Conservation (phyloP, 2,329 filamentous ascomycete species). For the Botrytis elliptica region DNA sequence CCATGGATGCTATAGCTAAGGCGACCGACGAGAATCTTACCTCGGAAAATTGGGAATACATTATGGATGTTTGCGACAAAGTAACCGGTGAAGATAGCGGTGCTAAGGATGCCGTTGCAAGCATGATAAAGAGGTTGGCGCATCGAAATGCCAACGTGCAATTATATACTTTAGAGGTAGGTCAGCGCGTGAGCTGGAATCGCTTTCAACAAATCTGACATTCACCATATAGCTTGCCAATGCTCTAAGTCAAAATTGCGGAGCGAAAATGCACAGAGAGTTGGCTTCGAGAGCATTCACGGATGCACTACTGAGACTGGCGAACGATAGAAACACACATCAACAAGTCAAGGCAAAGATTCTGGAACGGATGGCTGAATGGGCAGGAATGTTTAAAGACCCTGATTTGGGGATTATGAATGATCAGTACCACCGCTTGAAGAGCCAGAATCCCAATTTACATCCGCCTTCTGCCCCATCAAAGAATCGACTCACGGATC, state of each 20-base stretch:
- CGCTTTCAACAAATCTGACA: constrained; percentile 21
- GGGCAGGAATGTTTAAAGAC: constrained; percentile 93
- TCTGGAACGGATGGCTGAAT: constrained; percentile 91
- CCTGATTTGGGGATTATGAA: constrained; percentile 96
- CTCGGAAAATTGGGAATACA: constrained; percentile 65
- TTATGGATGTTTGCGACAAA: constrained; percentile 46
- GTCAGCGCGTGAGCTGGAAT: constrained; percentile 6
- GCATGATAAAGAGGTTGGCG: constrained; percentile 71
- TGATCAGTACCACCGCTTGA: constrained; percentile 85
- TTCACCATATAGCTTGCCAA: constrained; percentile 58
- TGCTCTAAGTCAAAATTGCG: constrained; percentile 71
- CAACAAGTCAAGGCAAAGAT: constrained; percentile 97
- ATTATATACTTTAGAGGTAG: constrained; percentile 67
- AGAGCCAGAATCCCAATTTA: constrained; percentile 80
- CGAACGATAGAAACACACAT: constrained; percentile 93
- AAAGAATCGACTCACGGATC: constrained; percentile 86
- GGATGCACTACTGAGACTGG: constrained; percentile 85
- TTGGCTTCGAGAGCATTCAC: constrained; percentile 75
- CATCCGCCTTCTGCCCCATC: constrained; percentile 89
- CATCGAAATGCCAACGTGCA: constrained; percentile 79
- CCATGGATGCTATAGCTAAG: constrained; percentile 53
- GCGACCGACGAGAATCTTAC: constrained; percentile 97
- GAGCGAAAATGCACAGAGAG: constrained; percentile 66
- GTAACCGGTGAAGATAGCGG: constrained; percentile 44
- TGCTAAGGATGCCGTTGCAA: constrained; percentile 66